Percentiles rank a stretch among this genome's conserved stretches.
Conservation (phyloP, 2,329 filamentous ascomycete genomes). For the Plenodomus biglobosus region DNA sequence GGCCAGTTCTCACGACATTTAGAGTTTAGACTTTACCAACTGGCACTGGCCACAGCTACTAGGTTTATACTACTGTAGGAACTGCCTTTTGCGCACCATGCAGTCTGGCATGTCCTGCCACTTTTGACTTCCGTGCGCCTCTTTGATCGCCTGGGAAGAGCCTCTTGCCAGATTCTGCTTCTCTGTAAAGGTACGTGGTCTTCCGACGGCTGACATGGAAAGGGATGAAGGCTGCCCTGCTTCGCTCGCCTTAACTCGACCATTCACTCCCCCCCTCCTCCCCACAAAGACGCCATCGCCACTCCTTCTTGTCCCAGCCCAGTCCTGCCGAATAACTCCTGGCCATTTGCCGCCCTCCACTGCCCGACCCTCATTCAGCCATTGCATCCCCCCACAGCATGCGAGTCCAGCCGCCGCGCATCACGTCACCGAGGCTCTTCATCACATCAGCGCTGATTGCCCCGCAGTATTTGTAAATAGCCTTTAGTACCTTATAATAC, state of each 20-base stretch:
- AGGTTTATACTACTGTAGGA: too few species aligned
- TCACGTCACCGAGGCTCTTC: conserved; percentile 11
- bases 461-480: conserved; percentile 40
- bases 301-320: conserved; percentile 1
- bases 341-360: too few species aligned
- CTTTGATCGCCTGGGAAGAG: conserved; percentile 3
- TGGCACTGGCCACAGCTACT: too few species aligned
- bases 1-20: conserved; percentile 28
- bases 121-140: conserved; percentile 21
- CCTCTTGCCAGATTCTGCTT: conserved; percentile 24
- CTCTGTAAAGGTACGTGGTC: conserved; percentile 39
- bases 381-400: neutral
- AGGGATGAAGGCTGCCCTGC: conserved; percentile 16
- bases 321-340: too few species aligned
- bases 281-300: conserved; percentile 1
- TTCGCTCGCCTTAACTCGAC: conserved; percentile 4
- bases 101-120: conserved; percentile 23
- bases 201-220: conserved; percentile 17
- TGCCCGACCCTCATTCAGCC: neutral
- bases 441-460: conserved; percentile 26
- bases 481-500: conserved; percentile 30
- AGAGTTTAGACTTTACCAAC: too few species aligned
- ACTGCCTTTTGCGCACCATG: conserved; percentile 20
- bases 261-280: conserved; percentile 1
- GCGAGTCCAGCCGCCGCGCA: conserved; percentile 3